Evolutionary conservation across 345 rosid species (phyloP), one percentile per base, ranked within the genome.

Genomic region (Ricinus communis): DNA sequence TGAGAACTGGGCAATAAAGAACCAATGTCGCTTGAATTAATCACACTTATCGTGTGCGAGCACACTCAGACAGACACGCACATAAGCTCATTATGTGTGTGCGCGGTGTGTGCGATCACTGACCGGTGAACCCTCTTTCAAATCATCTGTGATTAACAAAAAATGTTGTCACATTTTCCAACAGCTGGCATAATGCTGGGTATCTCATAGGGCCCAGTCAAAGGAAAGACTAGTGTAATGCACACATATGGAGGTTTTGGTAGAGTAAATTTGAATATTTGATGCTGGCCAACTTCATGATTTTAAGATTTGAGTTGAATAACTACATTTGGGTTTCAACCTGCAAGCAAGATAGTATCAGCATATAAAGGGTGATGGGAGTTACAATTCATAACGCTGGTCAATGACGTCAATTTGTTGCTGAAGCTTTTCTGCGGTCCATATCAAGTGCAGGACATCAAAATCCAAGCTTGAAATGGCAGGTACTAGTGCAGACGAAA

Each of bases 391-490:
- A 76, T 85, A 81, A 18, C 84, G 96, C 60, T 67, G 88, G 76
- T 93, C 90, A 71, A 87, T 82, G 73, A 88, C 72, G 27, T 82
- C 77, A 59, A 94, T 88, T 79, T 88, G 97, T 50, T 88, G 84
- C 73, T 88, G 93, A 81, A 91, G 96, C 90, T 80, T 91, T 81
- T 94, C 95, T 61, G 82, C 81, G 15, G 95, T 90, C 85, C 87
- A 87, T 68, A 86, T 75, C 85, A 91, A 81, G 82, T 87, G 93
- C 81, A 94, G 83, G 71, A 87, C 67, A 52, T 94, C 93, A 66
- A 70, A 81, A 73, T 91, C 98, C 75, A 91, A 81, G 52, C 80
- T 84, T 47, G 97, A 84, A 74, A 85, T 40, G 41, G 73, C 43
- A 24, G 91, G 79, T 72, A 85, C 85, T 19, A 84, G 74, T 55